Base-by-base conservation (phyloP, 2,329 filamentous ascomycete species). In the Pseudocercospora eumusae region DNA sequence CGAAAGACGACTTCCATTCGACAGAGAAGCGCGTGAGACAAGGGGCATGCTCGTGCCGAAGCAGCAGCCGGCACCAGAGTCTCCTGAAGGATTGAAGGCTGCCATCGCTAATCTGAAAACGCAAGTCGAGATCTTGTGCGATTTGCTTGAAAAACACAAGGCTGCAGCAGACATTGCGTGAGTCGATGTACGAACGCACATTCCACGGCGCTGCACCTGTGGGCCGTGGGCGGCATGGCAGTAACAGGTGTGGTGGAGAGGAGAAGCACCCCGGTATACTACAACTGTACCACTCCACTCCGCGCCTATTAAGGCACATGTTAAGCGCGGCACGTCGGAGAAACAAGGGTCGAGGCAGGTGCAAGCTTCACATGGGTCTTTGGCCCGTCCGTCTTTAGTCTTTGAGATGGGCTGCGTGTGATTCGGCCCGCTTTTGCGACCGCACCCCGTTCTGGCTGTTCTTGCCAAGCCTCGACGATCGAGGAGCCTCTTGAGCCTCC, bases 51-150 rank as follows among this genome's bases (percentile, higher is more conserved):
- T 62, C 55, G 55, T 57, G 47, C 53, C 45, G 47, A 66, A 42
- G 58, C 59, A 50, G 18, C 56, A 60, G 62, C 28, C 66, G 63
- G 61, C 63, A 57, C 47, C 58, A 53, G 66, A 69, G 15, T 20
- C 31, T 23, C 36, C 53, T 25, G 31, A 63, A 47, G 60, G 60
- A 50, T 60, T 71, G 57, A 57, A 55, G 40, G 62, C 54, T 45
- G 64, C 66, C n/a, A 63, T 71, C 45, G 62, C 61, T 56, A 63
- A 68, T 58, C 63, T 71, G 20, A 57, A 62, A 20, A 47, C 44
- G 42, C 66, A 71, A 60, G 57, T 70, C 28, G 64, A 69, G 50
- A 44, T 45, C 25, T 57, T 69, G n/a, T 59, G 62, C 8, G 53
- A 63, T 40, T 36, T 66, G 49, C 59, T 70, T 31, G 59, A 62